A percentile compares a stretch with the other conserved stretches of the same genome.
These are phyloP conservation scores for Nannochloropsis gaditana DNA, from an alignment of 108 stramenopile species.

Conservation along the genomic window DNA sequence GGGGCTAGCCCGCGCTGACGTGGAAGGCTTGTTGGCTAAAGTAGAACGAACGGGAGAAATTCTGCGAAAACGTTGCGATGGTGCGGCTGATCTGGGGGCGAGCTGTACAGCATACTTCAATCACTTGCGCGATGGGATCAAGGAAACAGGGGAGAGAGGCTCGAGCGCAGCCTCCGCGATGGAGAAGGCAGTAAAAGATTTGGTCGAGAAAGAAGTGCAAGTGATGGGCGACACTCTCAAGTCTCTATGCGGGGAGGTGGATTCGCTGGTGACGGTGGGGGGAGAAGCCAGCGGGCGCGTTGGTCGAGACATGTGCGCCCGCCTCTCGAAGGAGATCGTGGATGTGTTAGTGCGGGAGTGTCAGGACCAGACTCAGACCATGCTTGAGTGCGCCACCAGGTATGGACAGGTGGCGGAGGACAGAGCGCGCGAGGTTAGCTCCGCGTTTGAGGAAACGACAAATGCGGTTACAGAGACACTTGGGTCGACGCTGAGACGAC, in stretches of 20 bases:
- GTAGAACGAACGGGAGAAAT: neutral
- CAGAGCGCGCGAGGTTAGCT: neutral
- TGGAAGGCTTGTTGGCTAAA: constrained; percentile 28
- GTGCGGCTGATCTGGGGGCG: neutral
- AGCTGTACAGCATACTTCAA: neutral
- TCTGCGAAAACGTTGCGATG: neutral
- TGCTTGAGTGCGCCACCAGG: neutral
- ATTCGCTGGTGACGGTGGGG: constrained; percentile 9
- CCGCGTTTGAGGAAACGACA: neutral
- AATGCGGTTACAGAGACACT: neutral
- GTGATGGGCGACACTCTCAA: neutral
- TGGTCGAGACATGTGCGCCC: constrained; percentile 1
- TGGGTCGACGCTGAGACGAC: neutral
- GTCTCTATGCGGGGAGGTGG: constrained; percentile 3
- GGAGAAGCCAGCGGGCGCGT: neutral
- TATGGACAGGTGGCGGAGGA: constrained; percentile 11
- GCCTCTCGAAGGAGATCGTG: neutral
- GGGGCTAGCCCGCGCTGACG: constrained; percentile 18
- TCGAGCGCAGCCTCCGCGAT: neutral
- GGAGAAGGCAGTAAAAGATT: neutral
- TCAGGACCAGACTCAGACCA: neutral
- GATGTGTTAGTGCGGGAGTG: neutral
- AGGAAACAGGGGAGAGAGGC: neutral
- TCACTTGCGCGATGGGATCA: neutral
- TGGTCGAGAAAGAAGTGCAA: neutral